Evolutionary conservation across 1,139 yeast species (phyloP), one percentile per base, ranked within the genome.

Genomic region (Tardiomyces depauwii): DNA sequence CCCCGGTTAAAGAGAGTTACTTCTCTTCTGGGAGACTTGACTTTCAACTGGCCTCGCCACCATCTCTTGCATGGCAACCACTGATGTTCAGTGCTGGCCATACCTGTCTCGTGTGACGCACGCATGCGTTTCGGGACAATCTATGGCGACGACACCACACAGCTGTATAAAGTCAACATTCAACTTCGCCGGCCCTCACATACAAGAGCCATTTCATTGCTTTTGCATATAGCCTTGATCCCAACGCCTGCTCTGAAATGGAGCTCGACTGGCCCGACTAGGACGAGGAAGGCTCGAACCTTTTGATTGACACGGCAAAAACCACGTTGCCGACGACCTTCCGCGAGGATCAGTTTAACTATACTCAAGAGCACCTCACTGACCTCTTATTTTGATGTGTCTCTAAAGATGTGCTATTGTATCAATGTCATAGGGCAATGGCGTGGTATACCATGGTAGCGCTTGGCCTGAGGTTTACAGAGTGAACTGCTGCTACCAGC

Each of bases 231-330:
- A 43, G 44, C 43, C 40, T 44, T 16, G 51, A 52, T 41, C 55
- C 55, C 3, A 52, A 52, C 40, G 38, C 23, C 16, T 42, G 43
- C 16, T 19, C 45, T 2, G 41, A 39, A 5, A 33, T 49, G 33
- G 9, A 32, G 2, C 25, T 21, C 25, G n/a, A 43, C 23, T 49
- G 53, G 53, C 47, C 47, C 2, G 30, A 46, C 30, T 51, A 77
- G 76, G 0, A 82, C 81, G 32, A 28, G 13, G 13, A 4, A 3
- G 4, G n/a, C n/a, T 3, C 13, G 2, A 28, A 28, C 32, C 32
- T 28, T 7, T 21, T 21, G 25, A 21, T 21, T 21, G n/a, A n/a
- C n/a, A n/a, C n/a, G n/a, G n/a, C n/a, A n/a, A 21, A 4, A 28
- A 28, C 14, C 32, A 28, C 4, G 12, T 28, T 4, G 13, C 4